These are phyloP conservation scores for Aspergillus novoparasiticus DNA, from an alignment of 2,329 filamentous ascomycete species.

Conservation along the genomic window DNA sequence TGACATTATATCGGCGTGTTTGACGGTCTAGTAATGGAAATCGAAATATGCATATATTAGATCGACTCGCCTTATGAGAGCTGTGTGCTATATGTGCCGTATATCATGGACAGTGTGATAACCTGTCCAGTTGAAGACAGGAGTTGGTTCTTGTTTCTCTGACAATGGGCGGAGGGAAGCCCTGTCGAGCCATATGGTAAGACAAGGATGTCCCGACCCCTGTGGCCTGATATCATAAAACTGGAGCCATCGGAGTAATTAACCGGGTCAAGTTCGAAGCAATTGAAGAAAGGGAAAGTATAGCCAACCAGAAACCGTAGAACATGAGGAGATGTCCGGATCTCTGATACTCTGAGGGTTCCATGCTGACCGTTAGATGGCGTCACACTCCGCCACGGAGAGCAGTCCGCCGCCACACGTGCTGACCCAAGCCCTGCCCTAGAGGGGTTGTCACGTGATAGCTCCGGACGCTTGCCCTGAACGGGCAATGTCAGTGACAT, in stretches of 20 bases:
- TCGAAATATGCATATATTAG: not conserved
- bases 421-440: not conserved
- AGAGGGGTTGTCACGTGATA: conserved; percentile 4
- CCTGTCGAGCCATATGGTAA: not conserved
- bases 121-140: not conserved
- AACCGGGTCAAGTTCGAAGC: not conserved
- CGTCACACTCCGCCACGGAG: not conserved
- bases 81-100: not conserved
- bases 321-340: not conserved
- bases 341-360: not conserved
- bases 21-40: not conserved
- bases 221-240: conserved; percentile 6
- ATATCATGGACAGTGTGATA: not conserved
- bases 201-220: not conserved
- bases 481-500: conserved; percentile 9
- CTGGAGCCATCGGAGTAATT: not conserved
- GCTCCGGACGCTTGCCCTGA: not conserved
- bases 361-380: not conserved
- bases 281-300: not conserved
- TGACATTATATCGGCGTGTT: not conserved
- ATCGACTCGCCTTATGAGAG: not conserved
- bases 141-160: too few species aligned
- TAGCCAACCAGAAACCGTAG: not conserved
- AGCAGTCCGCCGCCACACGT: not conserved
- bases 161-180: not conserved